phyloP scores from a whole-genome alignment of 2,329 filamentous ascomycete species.

The Cladobotryum protrusum region DNA sequence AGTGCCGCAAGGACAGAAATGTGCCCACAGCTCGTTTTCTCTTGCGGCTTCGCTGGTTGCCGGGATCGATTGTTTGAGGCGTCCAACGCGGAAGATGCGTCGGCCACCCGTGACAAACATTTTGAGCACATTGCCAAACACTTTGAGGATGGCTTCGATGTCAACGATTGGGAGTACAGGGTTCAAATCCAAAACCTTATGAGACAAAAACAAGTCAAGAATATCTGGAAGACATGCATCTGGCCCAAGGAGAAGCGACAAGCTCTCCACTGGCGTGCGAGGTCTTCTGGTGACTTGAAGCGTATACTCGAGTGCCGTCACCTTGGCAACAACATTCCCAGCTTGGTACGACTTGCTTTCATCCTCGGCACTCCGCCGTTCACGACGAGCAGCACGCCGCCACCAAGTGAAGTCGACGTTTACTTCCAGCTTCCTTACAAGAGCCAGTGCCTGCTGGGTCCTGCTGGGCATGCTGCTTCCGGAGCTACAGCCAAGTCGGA shows the following conservation, averaged over 20 bases:
- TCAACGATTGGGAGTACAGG: constrained; percentile 38
- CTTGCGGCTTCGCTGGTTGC: constrained; percentile 37
- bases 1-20: constrained; percentile 36
- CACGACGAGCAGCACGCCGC: constrained; percentile 29
- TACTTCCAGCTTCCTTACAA: constrained; percentile 34
- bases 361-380: constrained; percentile 38
- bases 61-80: constrained; percentile 39
- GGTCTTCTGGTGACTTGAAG: constrained; percentile 38
- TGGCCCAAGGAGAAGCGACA: constrained; percentile 39
- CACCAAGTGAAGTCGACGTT: constrained; percentile 32
- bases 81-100: constrained; percentile 29
- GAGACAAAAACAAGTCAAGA: constrained; percentile 37
- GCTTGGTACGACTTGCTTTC: constrained; percentile 37
- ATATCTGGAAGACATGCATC: constrained; percentile 39
- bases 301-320: constrained; percentile 40
- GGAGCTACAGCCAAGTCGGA: constrained; percentile 21
- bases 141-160: constrained; percentile 37
- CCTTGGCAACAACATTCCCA: constrained; percentile 34
- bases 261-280: constrained; percentile 34
- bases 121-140: constrained; percentile 43
- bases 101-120: constrained; percentile 35
- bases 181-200: constrained; percentile 39
- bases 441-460: constrained; percentile 30
- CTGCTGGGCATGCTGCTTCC: constrained; percentile 23
- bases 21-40: constrained; percentile 39